Evolutionary conservation across 441 rosid species (phyloP), one percentile per base, ranked within the genome.

Genomic region (Capsella rubella): DNA sequence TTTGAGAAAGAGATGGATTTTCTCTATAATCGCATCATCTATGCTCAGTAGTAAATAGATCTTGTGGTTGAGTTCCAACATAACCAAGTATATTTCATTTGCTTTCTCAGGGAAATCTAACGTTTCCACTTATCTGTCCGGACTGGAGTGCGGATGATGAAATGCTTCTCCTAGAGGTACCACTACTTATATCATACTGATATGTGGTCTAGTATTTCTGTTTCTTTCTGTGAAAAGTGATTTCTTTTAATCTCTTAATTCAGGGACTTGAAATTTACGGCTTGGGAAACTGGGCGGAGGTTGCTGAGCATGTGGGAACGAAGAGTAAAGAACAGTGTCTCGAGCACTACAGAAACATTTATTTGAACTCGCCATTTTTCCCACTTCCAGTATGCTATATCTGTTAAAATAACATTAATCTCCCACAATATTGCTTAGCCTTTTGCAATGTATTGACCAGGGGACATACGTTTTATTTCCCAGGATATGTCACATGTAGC

Each of bases 241-340:
- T 34, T 69, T 27, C 29, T 53, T 16, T 52, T 61, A 12, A 49
- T 64, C 66, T 49, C 35, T 54, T 32, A 15, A 51, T 80, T 51
- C 74, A 95, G 98, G 99, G 98, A 67, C 94, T 95, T 59, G 99
- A 95, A 82, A 95, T 92, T 90, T 92, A 95, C 84, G 99, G 99
- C 69, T 80, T 95, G 66, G 96, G 98, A 49, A 95, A 95, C 80
- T 95, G 99, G 99, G 73, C 92, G 15, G 99, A 95, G 80, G 87
- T 92, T 15, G 96, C 96, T 1, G 99, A 90, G 86, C 99, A 95
- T 80, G 99, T 95, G 29, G 98, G 99, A 66, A 95, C 98, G 18
- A 95, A 95, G 89, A 87, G 77, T 83, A 95, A 92, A 87, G 96
- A 90, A 79, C 80, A 69, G 59, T 95, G 99, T 76, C 88, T 95